phyloP scores from a whole-genome alignment of 2,329 filamentous ascomycete genomes.

The Fusarium sp. region DNA sequence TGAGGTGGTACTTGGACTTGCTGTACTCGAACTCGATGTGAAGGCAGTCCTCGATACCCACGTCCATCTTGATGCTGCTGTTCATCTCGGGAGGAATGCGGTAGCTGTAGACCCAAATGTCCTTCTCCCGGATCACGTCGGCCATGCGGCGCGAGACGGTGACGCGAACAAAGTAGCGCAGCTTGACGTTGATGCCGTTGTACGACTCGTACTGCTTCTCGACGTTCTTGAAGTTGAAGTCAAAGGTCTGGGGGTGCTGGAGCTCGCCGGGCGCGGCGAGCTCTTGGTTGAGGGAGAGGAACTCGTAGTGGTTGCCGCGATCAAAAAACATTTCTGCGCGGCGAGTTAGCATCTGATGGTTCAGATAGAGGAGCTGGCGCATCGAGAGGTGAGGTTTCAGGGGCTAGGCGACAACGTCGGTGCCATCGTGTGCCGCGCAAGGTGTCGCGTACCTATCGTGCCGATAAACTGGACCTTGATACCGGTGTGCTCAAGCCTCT shows the following conservation, averaged over 20 bases:
- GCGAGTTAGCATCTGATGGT: neutral
- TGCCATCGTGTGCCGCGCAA: neutral
- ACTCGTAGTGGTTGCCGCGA: conserved; percentile 98
- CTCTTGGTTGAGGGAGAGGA: conserved; percentile 96
- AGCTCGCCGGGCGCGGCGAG: conserved; percentile 96
- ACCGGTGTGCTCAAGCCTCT: conserved; percentile 95
- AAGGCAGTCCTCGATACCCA: conserved; percentile 98
- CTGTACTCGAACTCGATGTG: conserved; percentile 99
- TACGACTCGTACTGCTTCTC: conserved; percentile 99
- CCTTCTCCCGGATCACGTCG: conserved; percentile 98
- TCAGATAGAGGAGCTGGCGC: neutral
- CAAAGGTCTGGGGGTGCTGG: conserved; percentile 97
- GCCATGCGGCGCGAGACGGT: conserved; percentile 97
- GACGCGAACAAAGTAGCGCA: conserved; percentile 97
- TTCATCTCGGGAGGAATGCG: conserved; percentile 98
- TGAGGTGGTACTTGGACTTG: conserved; percentile 98
- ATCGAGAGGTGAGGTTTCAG: conserved; percentile 15
- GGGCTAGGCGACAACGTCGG: neutral
- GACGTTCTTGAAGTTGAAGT: conserved; percentile 99
- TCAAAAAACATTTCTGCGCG: conserved; percentile 97
- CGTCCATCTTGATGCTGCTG: conserved; percentile 99
- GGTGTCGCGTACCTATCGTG: conserved; percentile 79
- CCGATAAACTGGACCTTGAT: conserved; percentile 99
- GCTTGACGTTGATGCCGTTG: conserved; percentile 99
- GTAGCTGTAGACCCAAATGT: conserved; percentile 99